Evolutionary conservation across 345 rosid species (phyloP).

Genomic region (Orychophragmus violaceus): DNA sequence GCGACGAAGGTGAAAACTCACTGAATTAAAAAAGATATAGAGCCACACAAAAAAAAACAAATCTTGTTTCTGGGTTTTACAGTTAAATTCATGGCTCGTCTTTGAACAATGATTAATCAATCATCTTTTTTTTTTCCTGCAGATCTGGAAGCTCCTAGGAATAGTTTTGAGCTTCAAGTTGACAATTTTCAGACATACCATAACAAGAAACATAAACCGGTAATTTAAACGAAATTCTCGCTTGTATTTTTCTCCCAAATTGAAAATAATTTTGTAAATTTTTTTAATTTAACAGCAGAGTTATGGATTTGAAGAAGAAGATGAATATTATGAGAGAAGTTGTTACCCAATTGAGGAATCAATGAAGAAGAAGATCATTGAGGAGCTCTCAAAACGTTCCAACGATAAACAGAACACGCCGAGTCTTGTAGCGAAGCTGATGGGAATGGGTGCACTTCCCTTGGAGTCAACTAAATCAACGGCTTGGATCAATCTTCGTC

Average conservation of each 20-base stretch:
- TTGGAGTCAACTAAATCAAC: slow-evolving; percentile 36
- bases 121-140: slow-evolving; percentile 10
- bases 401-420: slow-evolving; percentile 46
- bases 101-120: not conserved
- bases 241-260: not conserved
- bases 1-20: slow-evolving; percentile 44
- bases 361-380: slow-evolving; percentile 66
- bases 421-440: slow-evolving; percentile 80
- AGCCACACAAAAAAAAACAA: not conserved
- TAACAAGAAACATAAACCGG: slow-evolving; percentile 39
- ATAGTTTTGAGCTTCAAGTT: slow-evolving; percentile 69
- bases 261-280: not conserved
- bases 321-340: slow-evolving; percentile 46
- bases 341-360: slow-evolving; percentile 48
- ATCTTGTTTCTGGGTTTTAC: slow-evolving; percentile 2
- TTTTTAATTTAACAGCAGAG: slow-evolving; percentile 11
- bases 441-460: slow-evolving; percentile 80
- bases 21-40: not conserved
- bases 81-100: not conserved
- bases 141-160: slow-evolving; percentile 82
- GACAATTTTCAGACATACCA: slow-evolving; percentile 39
- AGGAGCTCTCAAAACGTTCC: slow-evolving; percentile 53
- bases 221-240: slow-evolving; percentile 20
- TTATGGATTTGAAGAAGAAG: slow-evolving; percentile 38
- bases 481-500: slow-evolving; percentile 20